Evolutionary conservation across 2,329 filamentous ascomycete species (phyloP), one percentile per base, ranked within the genome.

Genomic region (Hortaea werneckii): DNA sequence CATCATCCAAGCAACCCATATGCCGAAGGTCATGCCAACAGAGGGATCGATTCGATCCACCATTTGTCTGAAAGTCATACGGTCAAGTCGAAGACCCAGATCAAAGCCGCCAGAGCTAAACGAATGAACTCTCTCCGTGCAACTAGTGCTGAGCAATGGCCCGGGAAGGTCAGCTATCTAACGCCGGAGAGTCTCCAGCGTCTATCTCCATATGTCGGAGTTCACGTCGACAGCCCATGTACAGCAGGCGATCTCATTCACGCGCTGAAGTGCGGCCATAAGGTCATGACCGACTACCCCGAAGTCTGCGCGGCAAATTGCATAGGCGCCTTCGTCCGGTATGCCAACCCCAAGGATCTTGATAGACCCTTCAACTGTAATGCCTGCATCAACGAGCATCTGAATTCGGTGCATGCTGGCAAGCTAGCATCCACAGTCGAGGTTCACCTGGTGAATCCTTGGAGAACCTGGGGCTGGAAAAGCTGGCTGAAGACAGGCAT

Each of bases 301-400:
- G 41, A 43, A 13, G 10, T 43, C 10, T 43, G 41, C 20, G 41
- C 41, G 12, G 28, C 29, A 6, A 43, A 43, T 28, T 43, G 41
- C 30, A 10, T n/a, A 2, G 37, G 37, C 28, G 10, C 41, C 4
- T n/a, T 30, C 11, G 13, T 20, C 5, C 32, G 26, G 4, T 37
- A 27, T 13, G 29, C 6, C 12, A 43, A 43, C 11, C 41, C 32
- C 27, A 43, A 29, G 11, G 41, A 43, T 29, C 12, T 43, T n/a
- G 34, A 13, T 27, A 35, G n/a, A 10, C 30, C 29, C 10, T 43
- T 43, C 13, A 28, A 27, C 11, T 43, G 41, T 13, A 20, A 29
- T 28, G 20, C 11, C 41, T 43, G 41, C 13, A 29, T 43, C 11
- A 20, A 43, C 32, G 8, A 10, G 12, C 6, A 43, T 39, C 10